Evolutionary conservation across 202 grass and related monocot genomes (phyloP).

Genomic region (Elaeis oleifera): DNA sequence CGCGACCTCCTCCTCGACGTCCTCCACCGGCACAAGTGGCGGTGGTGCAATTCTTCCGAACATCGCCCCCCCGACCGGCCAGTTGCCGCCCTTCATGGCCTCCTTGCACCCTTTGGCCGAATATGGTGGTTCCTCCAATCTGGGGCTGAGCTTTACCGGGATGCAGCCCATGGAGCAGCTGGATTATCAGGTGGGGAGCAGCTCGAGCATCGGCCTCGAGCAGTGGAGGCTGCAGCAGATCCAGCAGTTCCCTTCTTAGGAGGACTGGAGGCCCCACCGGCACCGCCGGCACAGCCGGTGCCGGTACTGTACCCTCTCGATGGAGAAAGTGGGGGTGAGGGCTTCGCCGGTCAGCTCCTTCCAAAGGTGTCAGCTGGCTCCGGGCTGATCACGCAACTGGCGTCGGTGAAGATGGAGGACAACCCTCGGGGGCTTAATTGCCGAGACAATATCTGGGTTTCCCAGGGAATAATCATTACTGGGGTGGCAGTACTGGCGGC

Average conservation of each 20-base stretch:
- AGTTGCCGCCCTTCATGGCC: conserved; percentile 55
- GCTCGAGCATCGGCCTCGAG: conserved; percentile 5
- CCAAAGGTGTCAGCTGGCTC: conserved; percentile 49
- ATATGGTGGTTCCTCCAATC: conserved; percentile 24
- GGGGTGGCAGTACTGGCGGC: conserved; percentile 8
- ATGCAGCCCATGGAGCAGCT: not conserved
- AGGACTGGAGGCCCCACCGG: conserved; percentile 3
- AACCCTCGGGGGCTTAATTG: conserved; percentile 24
- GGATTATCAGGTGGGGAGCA: conserved; percentile 11
- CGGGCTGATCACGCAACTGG: conserved; percentile 60
- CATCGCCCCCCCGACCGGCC: conserved; percentile 28
- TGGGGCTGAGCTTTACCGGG: conserved; percentile 10
- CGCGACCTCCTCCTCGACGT: conserved; percentile 33
- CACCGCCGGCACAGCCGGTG: conserved; percentile 3
- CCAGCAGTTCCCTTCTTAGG: conserved; percentile 7
- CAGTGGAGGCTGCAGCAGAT: conserved; percentile 17
- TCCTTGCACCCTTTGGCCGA: conserved; percentile 45
- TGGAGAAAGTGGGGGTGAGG: conserved; percentile 22
- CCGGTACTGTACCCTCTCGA: conserved; percentile 61
- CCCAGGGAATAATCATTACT: conserved; percentile 36
- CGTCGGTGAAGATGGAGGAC: conserved; percentile 91
- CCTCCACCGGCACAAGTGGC: conserved; percentile 29
- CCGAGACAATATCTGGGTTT: conserved; percentile 26
- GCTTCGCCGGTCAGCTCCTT: conserved; percentile 26
- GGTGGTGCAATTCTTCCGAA: conserved; percentile 9